These are phyloP conservation scores for Kappamyces sp. DNA, from an alignment of 192 early-diverging fungal genomes.

Conservation along the genomic window DNA sequence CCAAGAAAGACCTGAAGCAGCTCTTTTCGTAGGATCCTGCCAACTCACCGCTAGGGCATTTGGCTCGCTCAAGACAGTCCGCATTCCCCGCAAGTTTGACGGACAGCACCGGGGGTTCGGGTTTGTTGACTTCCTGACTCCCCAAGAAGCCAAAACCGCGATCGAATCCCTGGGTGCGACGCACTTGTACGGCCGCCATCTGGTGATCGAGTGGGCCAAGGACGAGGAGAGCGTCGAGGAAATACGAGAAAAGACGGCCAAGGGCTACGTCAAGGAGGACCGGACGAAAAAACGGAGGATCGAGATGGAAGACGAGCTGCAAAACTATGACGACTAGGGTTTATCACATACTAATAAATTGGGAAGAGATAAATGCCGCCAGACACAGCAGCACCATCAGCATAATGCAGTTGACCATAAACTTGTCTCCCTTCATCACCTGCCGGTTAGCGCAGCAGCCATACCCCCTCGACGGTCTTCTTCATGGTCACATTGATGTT, in stretches of 20 bases:
- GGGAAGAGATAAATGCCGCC: constrained; percentile 46
- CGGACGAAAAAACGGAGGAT: constrained; percentile 58
- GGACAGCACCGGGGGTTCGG: constrained; percentile 95
- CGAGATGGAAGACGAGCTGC: constrained; percentile 44
- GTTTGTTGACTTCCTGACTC: constrained; percentile 95
- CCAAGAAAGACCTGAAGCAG: constrained; percentile 86
- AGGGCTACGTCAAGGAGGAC: constrained; percentile 62
- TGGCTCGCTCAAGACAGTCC: constrained; percentile 90
- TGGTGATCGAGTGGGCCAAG: constrained; percentile 94
- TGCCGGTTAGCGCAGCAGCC: constrained; percentile 19
- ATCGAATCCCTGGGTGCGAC: constrained; percentile 79
- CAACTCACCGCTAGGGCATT: constrained; percentile 65
- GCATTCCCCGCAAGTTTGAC: constrained; percentile 89
- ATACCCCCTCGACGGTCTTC: constrained; percentile 49
- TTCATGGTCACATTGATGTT: constrained; percentile 52
- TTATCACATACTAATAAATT: constrained; percentile 8
- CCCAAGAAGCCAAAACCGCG: constrained; percentile 88
- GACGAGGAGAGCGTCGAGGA: constrained; percentile 75
- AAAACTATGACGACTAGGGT: constrained; percentile 4
- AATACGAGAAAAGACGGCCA: constrained; percentile 77
- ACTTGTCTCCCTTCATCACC: constrained; percentile 62
- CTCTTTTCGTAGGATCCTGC: constrained; percentile 65
- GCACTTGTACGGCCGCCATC: constrained; percentile 94
- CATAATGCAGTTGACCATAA: constrained; percentile 57
- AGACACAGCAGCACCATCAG: constrained; percentile 49